Base-by-base conservation (phyloP, 108 stramenopile genomes). In the Pseudonitzschia multiseries region DNA sequence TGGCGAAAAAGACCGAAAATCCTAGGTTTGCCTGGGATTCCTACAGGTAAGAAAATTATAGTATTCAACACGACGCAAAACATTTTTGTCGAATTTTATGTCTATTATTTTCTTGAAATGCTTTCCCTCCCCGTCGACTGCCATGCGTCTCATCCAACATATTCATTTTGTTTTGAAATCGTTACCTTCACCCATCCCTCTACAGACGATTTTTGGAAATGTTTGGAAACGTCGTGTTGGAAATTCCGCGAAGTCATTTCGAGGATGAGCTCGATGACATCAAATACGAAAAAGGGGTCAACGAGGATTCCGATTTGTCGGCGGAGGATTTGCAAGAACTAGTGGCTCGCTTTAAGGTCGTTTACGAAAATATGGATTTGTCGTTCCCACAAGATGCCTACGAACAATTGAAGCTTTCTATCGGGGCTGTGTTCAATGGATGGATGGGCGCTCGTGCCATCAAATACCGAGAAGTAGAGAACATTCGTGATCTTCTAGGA, bases 391-490 rank as follows among this genome's bases (percentile, higher is more conserved):
- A 80, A 56, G 89, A 91, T 74, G 82, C 83, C 8, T 70, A 71
- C 28, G 88, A 88, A 70, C 95, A 96, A 73, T 78, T 93, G 0
- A 27, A 76, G 27, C 78, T 74, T n/a, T 88, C 90, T 27, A 80
- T 71, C 59, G 57, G 71, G 28, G 93, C 93, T 17, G 93, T 96
- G 1, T 96, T 96, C 69, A 81, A 82, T 27, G 88, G 88, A 20
- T 96, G 95, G 95, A 87, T 86, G 76, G 85, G 88, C 28, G 76
- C 78, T 42, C 86, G 95, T 40, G 95, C 95, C 14, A 84, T 94
- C 65, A 88, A 88, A 73, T 96, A 96, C 73, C 83, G 93, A 14
- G 89, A 91, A 57, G 84, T 92, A 61, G 85, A 96, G 65, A 77
- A 83, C 73, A 93, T 96, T 74, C 76, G 81, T 27, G 83, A 80